Evolutionary conservation across 441 rosid species (phyloP).

Genomic region (Erysimum cheiri): DNA sequence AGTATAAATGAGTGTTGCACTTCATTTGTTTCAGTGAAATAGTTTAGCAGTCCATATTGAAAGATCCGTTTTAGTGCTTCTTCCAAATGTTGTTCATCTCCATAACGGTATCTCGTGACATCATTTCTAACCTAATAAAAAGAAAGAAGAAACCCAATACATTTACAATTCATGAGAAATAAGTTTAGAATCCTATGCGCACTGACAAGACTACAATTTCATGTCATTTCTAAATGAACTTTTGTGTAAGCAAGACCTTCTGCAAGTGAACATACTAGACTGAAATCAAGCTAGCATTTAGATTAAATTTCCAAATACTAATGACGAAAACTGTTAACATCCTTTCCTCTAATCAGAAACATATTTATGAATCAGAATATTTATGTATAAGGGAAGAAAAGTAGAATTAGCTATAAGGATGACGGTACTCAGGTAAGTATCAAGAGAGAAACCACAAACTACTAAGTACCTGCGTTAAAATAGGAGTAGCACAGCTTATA

Average conservation of each 20-base stretch:
- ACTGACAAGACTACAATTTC: background rate
- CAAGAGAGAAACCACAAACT: slow-evolving; percentile 4
- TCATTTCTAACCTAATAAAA: slow-evolving; percentile 78
- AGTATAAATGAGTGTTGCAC: background rate
- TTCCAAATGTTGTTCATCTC: slow-evolving; percentile 96
- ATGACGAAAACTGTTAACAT: background rate
- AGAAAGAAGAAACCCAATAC: slow-evolving; percentile 37
- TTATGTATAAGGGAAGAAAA: too few relatives aligned
- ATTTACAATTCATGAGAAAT: background rate
- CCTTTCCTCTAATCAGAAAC: background rate
- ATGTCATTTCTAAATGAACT: background rate
- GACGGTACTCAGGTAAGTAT: background rate
- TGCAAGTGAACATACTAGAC: background rate
- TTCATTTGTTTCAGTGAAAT: slow-evolving; percentile 17
- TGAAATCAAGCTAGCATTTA: background rate
- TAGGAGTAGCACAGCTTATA: slow-evolving; percentile 77
- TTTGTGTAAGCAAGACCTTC: background rate
- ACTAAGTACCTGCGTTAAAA: slow-evolving; percentile 80
- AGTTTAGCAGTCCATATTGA: slow-evolving; percentile 85
- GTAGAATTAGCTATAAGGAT: background rate
- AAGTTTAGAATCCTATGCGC: background rate
- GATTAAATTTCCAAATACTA: slow-evolving; percentile 10
- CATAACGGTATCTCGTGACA: slow-evolving; percentile 89
- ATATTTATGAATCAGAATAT: too few relatives aligned
- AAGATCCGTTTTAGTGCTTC: slow-evolving; percentile 91